A percentile compares a stretch with the other conserved stretches of the same genome.
These are phyloP conservation scores for Gnaphalium uliginosum DNA, from an alignment of 129 eudicot species.

Conservation along the genomic window DNA sequence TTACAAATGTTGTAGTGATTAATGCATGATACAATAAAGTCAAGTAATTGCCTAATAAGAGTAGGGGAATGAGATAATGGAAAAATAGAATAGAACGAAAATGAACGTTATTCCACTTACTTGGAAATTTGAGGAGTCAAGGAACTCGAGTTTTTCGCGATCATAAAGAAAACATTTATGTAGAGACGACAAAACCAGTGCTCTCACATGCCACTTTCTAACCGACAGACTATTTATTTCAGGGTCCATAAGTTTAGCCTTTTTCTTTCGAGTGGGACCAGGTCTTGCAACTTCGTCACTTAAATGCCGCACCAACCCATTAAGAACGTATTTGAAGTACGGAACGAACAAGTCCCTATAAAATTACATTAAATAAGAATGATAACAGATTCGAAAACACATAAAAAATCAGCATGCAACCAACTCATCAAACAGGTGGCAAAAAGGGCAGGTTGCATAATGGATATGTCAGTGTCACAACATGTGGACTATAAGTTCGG, in stretches of 20 bases:
- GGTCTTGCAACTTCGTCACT: slow-evolving; percentile 46
- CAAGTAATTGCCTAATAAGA: background rate
- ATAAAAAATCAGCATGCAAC: background rate
- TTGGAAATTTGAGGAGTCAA: slow-evolving; percentile 77
- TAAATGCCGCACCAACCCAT: slow-evolving; percentile 70
- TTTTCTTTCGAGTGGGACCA: slow-evolving; percentile 57
- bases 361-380: slow-evolving; percentile 13
- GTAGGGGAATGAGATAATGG: background rate
- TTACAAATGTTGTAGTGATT: background rate
- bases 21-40: background rate
- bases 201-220: slow-evolving; percentile 70
- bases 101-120: slow-evolving; percentile 40
- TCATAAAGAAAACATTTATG: slow-evolving; percentile 84
- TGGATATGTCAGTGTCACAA: background rate
- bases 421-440: background rate
- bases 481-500: background rate
- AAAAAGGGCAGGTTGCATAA: background rate
- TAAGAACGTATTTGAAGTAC: slow-evolving; percentile 81
- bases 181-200: slow-evolving; percentile 69
- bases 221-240: slow-evolving; percentile 34
- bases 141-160: slow-evolving; percentile 67
- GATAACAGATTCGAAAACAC: background rate
- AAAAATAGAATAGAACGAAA: background rate
- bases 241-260: slow-evolving; percentile 58
- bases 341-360: slow-evolving; percentile 82